Percentiles rank a stretch among this genome's conserved stretches.
Evolutionary conservation across 225 moss, liverwort and hornwort species (phyloP).

Genomic region (Lunularia cruciata): DNA sequence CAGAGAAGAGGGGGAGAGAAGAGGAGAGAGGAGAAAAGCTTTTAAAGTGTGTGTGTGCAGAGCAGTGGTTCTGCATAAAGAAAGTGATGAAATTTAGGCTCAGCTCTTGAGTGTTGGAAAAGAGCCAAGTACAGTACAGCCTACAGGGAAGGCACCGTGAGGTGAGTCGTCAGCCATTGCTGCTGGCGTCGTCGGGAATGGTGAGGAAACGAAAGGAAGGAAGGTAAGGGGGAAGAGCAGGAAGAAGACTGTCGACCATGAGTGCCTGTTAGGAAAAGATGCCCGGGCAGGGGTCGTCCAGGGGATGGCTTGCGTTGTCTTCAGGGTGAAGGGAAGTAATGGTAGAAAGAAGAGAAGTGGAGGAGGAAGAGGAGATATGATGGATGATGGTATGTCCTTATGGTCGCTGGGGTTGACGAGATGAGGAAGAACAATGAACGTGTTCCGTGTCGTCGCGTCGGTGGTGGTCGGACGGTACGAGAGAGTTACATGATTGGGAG

Average conservation of each 20-base stretch:
- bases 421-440: background rate
- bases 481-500: background rate
- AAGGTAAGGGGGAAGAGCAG: background rate
- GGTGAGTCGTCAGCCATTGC: slow-evolving; percentile 13
- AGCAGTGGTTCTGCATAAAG: background rate
- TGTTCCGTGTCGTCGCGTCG: background rate
- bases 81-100: background rate
- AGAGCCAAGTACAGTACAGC: too few relatives aligned
- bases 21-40: background rate
- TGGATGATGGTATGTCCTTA: background rate
- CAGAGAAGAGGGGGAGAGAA: background rate
- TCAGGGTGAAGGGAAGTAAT: background rate
- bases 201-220: background rate
- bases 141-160: background rate
- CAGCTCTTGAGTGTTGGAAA: background rate
- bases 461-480: background rate
- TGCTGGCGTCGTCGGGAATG: background rate
- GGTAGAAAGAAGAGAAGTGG: background rate
- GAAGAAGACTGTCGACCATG: background rate
- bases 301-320: too few relatives aligned
- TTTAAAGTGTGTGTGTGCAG: background rate
- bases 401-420: background rate
- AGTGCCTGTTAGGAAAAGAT: background rate
- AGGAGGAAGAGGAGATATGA: background rate
- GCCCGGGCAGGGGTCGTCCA: background rate